Base-by-base conservation (phyloP, 1,284 basidiomycete genomes). In the Moesziomyces aphidis region DNA sequence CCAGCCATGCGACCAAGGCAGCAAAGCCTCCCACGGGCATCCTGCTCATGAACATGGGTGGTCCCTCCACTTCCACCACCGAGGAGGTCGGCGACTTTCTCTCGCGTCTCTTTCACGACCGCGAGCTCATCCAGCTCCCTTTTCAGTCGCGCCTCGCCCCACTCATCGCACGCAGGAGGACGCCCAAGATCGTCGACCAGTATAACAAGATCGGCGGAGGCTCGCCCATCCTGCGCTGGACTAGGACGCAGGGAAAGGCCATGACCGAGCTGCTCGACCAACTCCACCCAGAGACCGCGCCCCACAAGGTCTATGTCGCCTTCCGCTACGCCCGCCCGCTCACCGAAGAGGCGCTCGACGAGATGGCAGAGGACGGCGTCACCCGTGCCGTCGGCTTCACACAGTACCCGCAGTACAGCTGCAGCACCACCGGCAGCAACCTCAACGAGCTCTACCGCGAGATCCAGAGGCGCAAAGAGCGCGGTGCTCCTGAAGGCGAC, bases 1-100 rank as follows among this genome's bases (percentile, higher is more conserved):
- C 73, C n/a, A 59, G 61, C n/a, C 61, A 26, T 9, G 61, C 65
- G 21, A 64, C 52, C 43, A 65, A 31, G 46, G 11, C 26, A 22
- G 46, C 36, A 53, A 76, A 65, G 53, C 64, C 64, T 23, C 81
- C 81, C 6, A 86, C 83, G 92, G 96, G 92, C 44, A 89, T 99
- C 65, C 93, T 99, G 36, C 93, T 99, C 92, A 88, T 99, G 87
- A 99, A 98, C 86, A 98, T 99, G 96, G 96, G 96, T 50, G 96
- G 96, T 0, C 96, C 96, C 11, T 67, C 62, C 44, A 73, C 61
- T 21, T 90, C 92, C 45, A 97, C 94, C 1, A 63, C 84, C 15
- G 80, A 84, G 21, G 86, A 87, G 50, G 86, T 86, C 4, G 82
- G 84, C 50, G 83, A 86, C 86, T 99, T 98, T 85, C 89, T 99